Evolutionary conservation across 257 asterid species (phyloP).

Genomic region (Fraxinus cuspidata): DNA sequence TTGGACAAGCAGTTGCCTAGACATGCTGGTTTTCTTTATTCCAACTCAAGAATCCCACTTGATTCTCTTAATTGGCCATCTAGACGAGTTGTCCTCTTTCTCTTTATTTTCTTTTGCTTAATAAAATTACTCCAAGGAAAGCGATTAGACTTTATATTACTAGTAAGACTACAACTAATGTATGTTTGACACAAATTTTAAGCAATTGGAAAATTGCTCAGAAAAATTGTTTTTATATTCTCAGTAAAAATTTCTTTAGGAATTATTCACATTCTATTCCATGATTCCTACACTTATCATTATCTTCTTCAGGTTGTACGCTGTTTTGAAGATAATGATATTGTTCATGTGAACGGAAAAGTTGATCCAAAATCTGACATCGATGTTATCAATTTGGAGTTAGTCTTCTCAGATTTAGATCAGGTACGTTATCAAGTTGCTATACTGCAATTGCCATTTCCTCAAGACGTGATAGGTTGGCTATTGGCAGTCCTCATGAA

Average conservation of each 20-base stretch:
- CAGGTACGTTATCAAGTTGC: slow-evolving; percentile 61
- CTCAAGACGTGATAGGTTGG: neutral
- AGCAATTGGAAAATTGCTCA: neutral
- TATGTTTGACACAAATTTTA: neutral
- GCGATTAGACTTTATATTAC: neutral
- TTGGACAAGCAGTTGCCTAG: neutral
- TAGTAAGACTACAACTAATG: neutral
- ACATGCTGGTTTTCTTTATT: neutral
- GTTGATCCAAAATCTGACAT: slow-evolving; percentile 93
- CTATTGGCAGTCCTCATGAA: neutral
- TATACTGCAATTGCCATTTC: slow-evolving; percentile 19
- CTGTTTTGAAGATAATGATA: slow-evolving; percentile 96
- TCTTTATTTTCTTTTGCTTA: neutral
- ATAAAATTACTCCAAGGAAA: neutral
- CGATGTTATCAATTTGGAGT: slow-evolving; percentile 88
- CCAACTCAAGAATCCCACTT: neutral
- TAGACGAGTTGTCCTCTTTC: neutral
- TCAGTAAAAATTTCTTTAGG: neutral
- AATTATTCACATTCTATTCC: slow-evolving; percentile 7
- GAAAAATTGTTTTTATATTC: neutral
- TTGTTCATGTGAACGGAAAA: slow-evolving; percentile 88
- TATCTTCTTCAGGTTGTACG: slow-evolving; percentile 72
- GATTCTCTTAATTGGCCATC: neutral
- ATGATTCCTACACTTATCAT: neutral
- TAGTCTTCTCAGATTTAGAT: slow-evolving; percentile 90